A percentile compares a stretch with the other conserved stretches of the same genome.
These are phyloP conservation scores for Cladophialophora chaetospira DNA, from an alignment of 2,329 filamentous ascomycete genomes.

Conservation along the genomic window DNA sequence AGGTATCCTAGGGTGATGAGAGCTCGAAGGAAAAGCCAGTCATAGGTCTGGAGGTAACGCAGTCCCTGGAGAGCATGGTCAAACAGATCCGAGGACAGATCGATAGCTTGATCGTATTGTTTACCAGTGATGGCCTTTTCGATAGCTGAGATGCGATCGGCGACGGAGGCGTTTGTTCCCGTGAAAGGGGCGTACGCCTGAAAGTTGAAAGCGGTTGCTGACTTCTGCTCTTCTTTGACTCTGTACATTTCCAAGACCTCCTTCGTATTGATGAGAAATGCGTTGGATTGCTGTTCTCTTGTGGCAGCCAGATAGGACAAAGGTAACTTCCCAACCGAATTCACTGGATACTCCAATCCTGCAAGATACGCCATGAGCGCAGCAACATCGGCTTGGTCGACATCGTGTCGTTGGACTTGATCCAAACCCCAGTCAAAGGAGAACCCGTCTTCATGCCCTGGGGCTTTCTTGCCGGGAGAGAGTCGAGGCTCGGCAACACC, in stretches of 20 bases:
- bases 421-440: constrained; percentile 87
- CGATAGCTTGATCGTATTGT: constrained; percentile 74
- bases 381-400: constrained; percentile 90
- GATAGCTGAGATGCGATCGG: constrained; percentile 69
- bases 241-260: constrained; percentile 94
- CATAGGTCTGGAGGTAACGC: constrained; percentile 94
- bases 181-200: constrained; percentile 72
- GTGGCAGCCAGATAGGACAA: constrained; percentile 75
- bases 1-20: constrained; percentile 88
- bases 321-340: constrained; percentile 92
- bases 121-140: constrained; percentile 65
- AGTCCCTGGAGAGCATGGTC: constrained; percentile 76
- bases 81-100: constrained; percentile 74
- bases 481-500: constrained; percentile 76
- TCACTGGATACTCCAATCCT: constrained; percentile 87
- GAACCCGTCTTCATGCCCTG: constrained; percentile 83
- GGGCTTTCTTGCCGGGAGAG: constrained; percentile 58
- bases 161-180: constrained; percentile 62
- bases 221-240: constrained; percentile 88
- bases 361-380: constrained; percentile 92
- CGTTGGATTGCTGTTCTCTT: constrained; percentile 76
- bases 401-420: constrained; percentile 81
- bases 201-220: constrained; percentile 73
- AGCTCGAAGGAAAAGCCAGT: constrained; percentile 92
- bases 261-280: constrained; percentile 78